Evolutionary conservation across 129 eudicot species (phyloP), one percentile per base, ranked within the genome.

Genomic region (Flaveria linearis): DNA sequence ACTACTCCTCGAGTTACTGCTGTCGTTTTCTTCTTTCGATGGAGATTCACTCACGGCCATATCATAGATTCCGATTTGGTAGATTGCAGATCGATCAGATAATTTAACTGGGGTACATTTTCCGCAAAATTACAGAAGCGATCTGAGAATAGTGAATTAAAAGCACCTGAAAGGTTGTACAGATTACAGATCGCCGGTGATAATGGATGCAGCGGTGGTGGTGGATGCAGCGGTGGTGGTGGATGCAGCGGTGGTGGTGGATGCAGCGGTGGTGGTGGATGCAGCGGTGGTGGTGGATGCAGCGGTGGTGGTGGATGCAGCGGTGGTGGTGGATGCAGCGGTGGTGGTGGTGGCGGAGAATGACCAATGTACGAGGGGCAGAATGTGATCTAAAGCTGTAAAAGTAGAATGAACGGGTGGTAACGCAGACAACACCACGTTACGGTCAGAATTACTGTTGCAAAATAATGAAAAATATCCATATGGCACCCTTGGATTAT

Each of bases 11-110:
- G 68, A 71, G 62, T 71, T 62, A 62, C 11, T 62, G n/a, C 28
- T 69, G 26, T 46, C 36, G 15, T 23, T 49, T 71, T 47, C 72
- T 61, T 78, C 77, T 50, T 36, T 33, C 8, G 66, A 61, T 1
- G 89, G 84, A 14, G 91, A 78, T 20, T 71, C 85, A 87, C 86
- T 87, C 73, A 25, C 46, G 22, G 72, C 72, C 82, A 78, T 78
- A 61, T 28, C 72, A 62, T 78, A 71, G 23, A 62, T 60, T 46
- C 45, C 10, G 30, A 58, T 26, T 58, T 30, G 51, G 60, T 69
- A 3, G n/a, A 69, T 58, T 46, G 63, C 10, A 43, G 18, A 58
- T 60, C 71, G 71, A 58, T 45, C 33, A 28, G 4, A 28, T 3
- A 4, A 3, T 28, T 36, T 28, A 45, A 10, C 26, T 17, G 62